Base-by-base conservation (phyloP, 2,329 filamentous ascomycete species). In the Neonectria neomacrospora region DNA sequence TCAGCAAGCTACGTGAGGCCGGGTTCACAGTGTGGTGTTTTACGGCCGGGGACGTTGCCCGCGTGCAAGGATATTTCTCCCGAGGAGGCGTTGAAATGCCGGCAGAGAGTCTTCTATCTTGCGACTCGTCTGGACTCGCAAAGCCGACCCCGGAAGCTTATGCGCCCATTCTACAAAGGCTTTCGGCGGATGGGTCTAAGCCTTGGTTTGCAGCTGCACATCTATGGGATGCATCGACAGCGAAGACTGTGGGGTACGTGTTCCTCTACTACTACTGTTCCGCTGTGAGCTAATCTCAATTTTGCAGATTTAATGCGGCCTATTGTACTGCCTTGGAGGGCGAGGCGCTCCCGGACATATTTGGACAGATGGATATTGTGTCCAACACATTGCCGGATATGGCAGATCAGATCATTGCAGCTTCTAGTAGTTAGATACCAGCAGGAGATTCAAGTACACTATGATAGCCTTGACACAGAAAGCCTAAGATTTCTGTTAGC, bases 331-430 rank as follows among this genome's bases (percentile, higher is more conserved):
- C 66, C 0, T 32, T 69, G 16, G 67, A 71, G 12, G 71, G 69
- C 9, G 68, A 71, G 16, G 39, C 67, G 0, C 67, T 58, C 3
- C 54, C 63, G 0, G 65, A 71, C 2, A 60, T 71, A 8, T 71
- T 71, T 56, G 67, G 68, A 0, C 55, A 71, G 44, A 69, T 71
- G 66, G 68, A 71, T 34, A 67, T 71, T 10, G 65, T 71, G 50
- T 28, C 66, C 0, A 65, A 71, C 14, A 59, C 42, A 1, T 14
- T 71, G 2, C 58, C 62, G 3, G 58, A 64, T 5, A 71, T 71
- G 68, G 69, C 66, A 4, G 66, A 68, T 20, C 61, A 50, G 32
- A 67, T 71, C 3, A 61, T 71, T 10, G 34, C 69, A 1, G 52
- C 65, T 9, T 61, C 67, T 34, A 41, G 48, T n/a, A 54, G 50